Percentiles rank a stretch among this genome's conserved stretches.
Evolutionary conservation across 176 grass and related monocot species (phyloP).

Genomic region (Hordeum marinum): DNA sequence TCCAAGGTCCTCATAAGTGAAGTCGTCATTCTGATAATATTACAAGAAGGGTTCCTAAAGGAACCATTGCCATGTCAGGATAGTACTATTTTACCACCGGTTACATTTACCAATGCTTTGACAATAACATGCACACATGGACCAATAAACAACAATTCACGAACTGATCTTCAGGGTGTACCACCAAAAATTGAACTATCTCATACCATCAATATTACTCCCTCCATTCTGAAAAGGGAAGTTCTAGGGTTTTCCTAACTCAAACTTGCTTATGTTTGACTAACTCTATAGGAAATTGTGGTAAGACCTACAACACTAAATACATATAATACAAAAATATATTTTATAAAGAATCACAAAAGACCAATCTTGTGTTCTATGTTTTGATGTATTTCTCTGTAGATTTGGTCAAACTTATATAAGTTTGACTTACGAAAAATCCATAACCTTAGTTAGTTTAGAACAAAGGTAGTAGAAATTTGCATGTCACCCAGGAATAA

Average conservation of each 20-base stretch:
- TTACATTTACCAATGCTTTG: not conserved
- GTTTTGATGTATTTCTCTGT: too few relatives aligned
- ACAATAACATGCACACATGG: not conserved
- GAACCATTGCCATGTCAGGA: constrained; percentile 13
- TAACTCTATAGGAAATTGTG: too few relatives aligned
- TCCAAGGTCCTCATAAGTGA: constrained; percentile 98
- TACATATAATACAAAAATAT: too few relatives aligned
- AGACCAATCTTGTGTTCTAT: too few relatives aligned
- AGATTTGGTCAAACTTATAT: too few relatives aligned
- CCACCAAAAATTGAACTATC: not conserved
- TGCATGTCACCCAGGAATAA: not conserved
- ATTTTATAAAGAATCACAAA: too few relatives aligned
- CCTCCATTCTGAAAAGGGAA: too few relatives aligned
- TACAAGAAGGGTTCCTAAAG: constrained; percentile 82
- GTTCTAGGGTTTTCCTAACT: too few relatives aligned
- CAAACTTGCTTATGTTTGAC: too few relatives aligned
- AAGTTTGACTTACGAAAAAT: too few relatives aligned
- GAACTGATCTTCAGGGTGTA: not conserved
- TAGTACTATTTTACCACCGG: not conserved
- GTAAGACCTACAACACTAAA: too few relatives aligned
- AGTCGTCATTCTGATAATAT: constrained; percentile 56
- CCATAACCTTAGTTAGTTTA: too few relatives aligned
- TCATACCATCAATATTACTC: not conserved
- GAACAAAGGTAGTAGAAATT: not conserved
- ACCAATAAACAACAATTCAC: not conserved